These are phyloP conservation scores for Mycena sanguinolenta DNA, from an alignment of 768 basidiomycete species.

Conservation along the genomic window DNA sequence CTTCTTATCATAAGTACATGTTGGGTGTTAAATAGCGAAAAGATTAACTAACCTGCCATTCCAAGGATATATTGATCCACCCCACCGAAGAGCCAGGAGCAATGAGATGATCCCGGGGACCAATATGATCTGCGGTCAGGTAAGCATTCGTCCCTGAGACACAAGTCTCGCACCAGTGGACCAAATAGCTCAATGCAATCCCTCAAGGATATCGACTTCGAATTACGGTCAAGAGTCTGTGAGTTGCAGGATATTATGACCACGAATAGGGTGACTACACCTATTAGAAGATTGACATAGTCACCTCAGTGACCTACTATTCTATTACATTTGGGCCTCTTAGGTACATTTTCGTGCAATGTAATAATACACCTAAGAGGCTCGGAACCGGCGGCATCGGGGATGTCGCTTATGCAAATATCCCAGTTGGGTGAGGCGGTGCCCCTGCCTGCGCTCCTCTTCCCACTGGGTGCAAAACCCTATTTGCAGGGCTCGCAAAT, in stretches of 20 bases:
- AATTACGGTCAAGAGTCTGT: slow-evolving; percentile 7
- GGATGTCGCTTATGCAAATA: too few species aligned
- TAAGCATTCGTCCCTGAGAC: not conserved
- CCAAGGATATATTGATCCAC: slow-evolving; percentile 60
- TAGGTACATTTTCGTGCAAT: too few species aligned
- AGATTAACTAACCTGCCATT: slow-evolving; percentile 35
- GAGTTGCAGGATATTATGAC: slow-evolving; percentile 32
- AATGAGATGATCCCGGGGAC: slow-evolving; percentile 31
- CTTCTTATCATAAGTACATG: too few species aligned
- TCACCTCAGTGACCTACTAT: too few species aligned
- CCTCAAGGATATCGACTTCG: not conserved
- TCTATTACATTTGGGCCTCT: too few species aligned
- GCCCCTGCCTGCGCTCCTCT: too few species aligned
- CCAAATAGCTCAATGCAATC: not conserved
- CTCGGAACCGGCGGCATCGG: too few species aligned
- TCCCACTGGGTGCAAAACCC: too few species aligned
- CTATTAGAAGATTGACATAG: slow-evolving; percentile 36
- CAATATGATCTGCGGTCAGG: not conserved
- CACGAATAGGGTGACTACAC: slow-evolving; percentile 7
- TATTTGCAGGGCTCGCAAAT: too few species aligned
- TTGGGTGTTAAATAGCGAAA: slow-evolving; percentile 17
- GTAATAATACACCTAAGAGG: too few species aligned
- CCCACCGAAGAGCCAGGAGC: slow-evolving; percentile 57
- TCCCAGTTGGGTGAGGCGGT: too few species aligned
- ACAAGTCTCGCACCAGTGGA: not conserved